These are phyloP conservation scores for Rhodotorula graminis DNA, from an alignment of 768 basidiomycete species.

Conservation along the genomic window DNA sequence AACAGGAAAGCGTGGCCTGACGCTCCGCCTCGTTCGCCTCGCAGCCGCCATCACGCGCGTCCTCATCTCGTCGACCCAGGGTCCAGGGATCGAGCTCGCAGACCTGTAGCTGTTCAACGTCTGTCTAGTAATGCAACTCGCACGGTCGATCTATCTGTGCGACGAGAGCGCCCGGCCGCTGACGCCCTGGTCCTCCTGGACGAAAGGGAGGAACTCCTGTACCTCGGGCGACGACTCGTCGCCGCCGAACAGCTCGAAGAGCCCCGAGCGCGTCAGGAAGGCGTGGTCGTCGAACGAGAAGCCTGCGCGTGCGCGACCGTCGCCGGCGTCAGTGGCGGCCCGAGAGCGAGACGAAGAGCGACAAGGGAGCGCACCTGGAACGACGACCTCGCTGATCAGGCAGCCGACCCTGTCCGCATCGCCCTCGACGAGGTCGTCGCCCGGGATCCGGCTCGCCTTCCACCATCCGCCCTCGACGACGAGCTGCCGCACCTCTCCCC, in stretches of 20 bases:
- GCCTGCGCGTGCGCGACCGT: conserved; percentile 28
- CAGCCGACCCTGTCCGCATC: conserved; percentile 49
- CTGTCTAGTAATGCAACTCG: background rate
- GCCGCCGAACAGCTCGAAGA: conserved; percentile 49
- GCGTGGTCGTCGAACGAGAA: conserved; percentile 57
- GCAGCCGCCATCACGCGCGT: conserved; percentile 74
- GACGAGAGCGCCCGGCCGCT: background rate
- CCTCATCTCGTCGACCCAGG: conserved; percentile 75
- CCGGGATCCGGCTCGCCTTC: conserved; percentile 47
- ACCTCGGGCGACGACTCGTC: conserved; percentile 39
- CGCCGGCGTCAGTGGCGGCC: background rate
- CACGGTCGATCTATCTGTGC: background rate
- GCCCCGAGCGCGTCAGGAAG: conserved; percentile 49
- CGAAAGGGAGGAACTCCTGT: conserved; percentile 2
- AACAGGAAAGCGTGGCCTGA: background rate
- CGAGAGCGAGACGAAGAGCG: background rate
- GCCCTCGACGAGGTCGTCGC: conserved; percentile 42
- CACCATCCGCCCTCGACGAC: conserved; percentile 41
- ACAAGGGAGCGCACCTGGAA: conserved; percentile 47
- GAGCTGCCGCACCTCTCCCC: conserved; percentile 49
- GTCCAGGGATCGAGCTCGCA: conserved; percentile 81
- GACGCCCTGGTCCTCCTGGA: background rate
- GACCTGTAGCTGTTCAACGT: conserved; percentile 51
- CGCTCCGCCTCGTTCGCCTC: conserved; percentile 42
- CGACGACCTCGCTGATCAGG: conserved; percentile 60